These are phyloP conservation scores for Colletotrichum lentis DNA, from an alignment of 2,329 filamentous ascomycete genomes.

Conservation along the genomic window DNA sequence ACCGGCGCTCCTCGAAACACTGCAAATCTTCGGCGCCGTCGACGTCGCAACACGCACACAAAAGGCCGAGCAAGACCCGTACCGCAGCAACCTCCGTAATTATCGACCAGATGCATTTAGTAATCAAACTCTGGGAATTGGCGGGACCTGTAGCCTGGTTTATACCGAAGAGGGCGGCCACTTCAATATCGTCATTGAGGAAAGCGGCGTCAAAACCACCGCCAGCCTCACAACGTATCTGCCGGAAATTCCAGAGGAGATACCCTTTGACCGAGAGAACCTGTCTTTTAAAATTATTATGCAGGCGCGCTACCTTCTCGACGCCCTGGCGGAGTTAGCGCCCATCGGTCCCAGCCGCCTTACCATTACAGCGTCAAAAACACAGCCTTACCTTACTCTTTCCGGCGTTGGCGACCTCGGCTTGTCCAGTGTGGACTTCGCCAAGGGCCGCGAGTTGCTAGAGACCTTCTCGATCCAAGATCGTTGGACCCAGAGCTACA, in stretches of 20 bases:
- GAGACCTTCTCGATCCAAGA: conserved; percentile 75
- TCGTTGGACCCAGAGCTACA: conserved; percentile 76
- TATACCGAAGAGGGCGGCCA: conserved; percentile 79
- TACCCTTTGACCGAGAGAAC: conserved; percentile 84
- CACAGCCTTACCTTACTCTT: conserved; percentile 77
- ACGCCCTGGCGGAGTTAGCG: conserved; percentile 74
- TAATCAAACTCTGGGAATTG: conserved; percentile 81
- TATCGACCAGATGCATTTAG: conserved; percentile 79
- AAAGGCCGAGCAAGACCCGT: conserved; percentile 67
- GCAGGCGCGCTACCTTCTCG: conserved; percentile 76
- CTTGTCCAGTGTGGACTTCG: conserved; percentile 72
- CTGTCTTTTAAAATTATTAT: conserved; percentile 95
- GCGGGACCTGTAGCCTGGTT: conserved; percentile 83
- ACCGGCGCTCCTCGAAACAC: conserved; percentile 85
- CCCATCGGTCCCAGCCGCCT: conserved; percentile 77
- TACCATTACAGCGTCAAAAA: conserved; percentile 70
- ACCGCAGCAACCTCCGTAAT: conserved; percentile 68
- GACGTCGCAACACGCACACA: conserved; percentile 68
- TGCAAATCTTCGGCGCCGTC: conserved; percentile 94
- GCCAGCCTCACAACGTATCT: conserved; percentile 92
- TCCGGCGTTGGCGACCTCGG: conserved; percentile 69
- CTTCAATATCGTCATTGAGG: conserved; percentile 85
- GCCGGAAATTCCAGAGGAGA: conserved; percentile 76
- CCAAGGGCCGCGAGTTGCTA: conserved; percentile 70
- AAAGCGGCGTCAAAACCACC: conserved; percentile 85